Evolutionary conservation across 371 early-diverging fungal species (phyloP), one percentile per base, ranked within the genome.

Genomic region (Mucor sp.): DNA sequence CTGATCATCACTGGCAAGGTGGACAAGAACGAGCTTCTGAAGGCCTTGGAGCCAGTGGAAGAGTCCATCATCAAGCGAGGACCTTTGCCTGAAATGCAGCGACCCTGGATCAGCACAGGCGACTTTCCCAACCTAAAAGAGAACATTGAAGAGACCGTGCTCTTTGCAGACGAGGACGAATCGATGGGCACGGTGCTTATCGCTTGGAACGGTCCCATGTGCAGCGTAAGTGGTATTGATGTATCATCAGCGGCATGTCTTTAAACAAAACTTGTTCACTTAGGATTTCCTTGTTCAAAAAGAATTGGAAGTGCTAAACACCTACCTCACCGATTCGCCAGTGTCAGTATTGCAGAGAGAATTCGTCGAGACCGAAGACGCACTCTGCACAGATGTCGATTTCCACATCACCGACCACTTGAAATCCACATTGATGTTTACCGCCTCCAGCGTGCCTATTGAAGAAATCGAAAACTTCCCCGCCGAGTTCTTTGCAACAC

Each of bases 151-250:
- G 83, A 85, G 33, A 76, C 70, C 0, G 86, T 90, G 0, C 69
- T 83, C 32, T 90, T 90, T 73, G 89, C 90, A 2, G 89, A 89
- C 35, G 90, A 89, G 60, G 90, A 90, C 69, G 90, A 90, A 65
- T 85, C 85, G 2, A 89, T 87, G 86, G 90, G 89, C 17, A 84
- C 86, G 33, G 76, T 90, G 0, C 66, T 80, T 6, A 74, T 90
- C 66, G 76, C 84, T 23, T 90, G 90, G 90, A 86, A 86, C 41
- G 90, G 90, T 32, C 87, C 89, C 17, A 72, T 71, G 53, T 77
- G 85, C 64, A 78, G 80, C 63, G 90, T 87, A 86, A 68, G 83
- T 56, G 27, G 32, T 12, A 1, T 56, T 48, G 2, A 0, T 15
- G 19, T 7, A 11, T 2, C 5, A 4, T 50, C 4, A 9, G 19